phyloP scores from a whole-genome alignment of 495 filamentous ascomycete genomes.

The Daldinia caldariorum region DNA sequence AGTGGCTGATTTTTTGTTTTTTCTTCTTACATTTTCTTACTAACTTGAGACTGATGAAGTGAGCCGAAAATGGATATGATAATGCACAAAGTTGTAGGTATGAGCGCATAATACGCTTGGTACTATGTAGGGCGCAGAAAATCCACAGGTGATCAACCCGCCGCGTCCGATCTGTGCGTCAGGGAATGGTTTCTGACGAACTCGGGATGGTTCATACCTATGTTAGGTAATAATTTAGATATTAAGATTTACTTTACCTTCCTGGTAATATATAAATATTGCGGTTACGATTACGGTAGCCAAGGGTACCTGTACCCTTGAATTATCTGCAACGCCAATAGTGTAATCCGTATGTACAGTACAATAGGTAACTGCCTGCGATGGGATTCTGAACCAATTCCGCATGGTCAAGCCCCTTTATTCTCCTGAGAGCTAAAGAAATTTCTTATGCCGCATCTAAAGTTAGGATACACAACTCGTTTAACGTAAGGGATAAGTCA shows the following conservation, averaged over 20 bases:
- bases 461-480: neutral
- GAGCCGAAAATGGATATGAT: slow-evolving; percentile 9
- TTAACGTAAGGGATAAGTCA: neutral
- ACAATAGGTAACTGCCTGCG: slow-evolving; percentile 13
- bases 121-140: slow-evolving; percentile 18
- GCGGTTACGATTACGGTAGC: neutral
- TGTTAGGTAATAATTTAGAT: neutral
- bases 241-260: too few relatives aligned
- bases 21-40: slow-evolving; percentile 7
- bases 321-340: neutral
- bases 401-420: neutral
- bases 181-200: slow-evolving; percentile 25
- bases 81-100: slow-evolving; percentile 5
- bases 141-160: slow-evolving; percentile 40
- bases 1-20: slow-evolving; percentile 22
- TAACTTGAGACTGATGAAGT: slow-evolving; percentile 15
- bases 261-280: neutral
- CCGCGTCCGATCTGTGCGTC: slow-evolving; percentile 43
- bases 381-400: slow-evolving; percentile 6
- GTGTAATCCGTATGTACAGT: too few relatives aligned
- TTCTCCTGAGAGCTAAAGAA: neutral
- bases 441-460: neutral
- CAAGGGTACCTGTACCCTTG: neutral
- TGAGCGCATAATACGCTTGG: slow-evolving; percentile 40
- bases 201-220: slow-evolving; percentile 27